Percentiles rank a stretch among this genome's conserved stretches.
phyloP scores from a whole-genome alignment of 495 filamentous ascomycete genomes.

The Hypoxylon lienhwacheense region DNA sequence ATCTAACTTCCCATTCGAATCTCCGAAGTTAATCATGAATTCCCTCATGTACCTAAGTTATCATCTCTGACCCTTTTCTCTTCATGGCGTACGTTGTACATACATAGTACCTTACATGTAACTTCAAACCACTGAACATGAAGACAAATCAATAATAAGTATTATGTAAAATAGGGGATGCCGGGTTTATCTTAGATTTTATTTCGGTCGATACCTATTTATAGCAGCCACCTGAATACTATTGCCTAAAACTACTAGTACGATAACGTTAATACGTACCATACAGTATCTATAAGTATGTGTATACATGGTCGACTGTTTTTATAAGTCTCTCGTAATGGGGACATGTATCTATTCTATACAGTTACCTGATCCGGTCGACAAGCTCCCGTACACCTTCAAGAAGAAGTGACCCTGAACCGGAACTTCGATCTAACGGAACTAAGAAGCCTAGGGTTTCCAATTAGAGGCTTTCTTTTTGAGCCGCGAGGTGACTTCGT shows the following conservation, averaged over 20 bases:
- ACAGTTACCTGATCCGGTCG: no score
- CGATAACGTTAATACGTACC: slow-evolving; percentile 5
- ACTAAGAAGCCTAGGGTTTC: slow-evolving; percentile 18
- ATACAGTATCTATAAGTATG: slow-evolving; percentile 1
- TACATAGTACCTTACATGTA: no score
- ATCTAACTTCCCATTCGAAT: no score
- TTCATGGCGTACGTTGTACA: no score
- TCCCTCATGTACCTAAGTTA: no score
- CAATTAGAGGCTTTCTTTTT: slow-evolving; percentile 22
- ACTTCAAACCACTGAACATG: no score
- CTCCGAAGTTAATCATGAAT: no score
- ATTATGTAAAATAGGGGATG: slow-evolving; percentile 14
- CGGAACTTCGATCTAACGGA: slow-evolving; percentile 21
- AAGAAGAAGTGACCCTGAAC: slow-evolving; percentile 14
- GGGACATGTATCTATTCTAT: no score
- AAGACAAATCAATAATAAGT: neutral
- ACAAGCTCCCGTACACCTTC: neutral
- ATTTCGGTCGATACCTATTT: slow-evolving; percentile 25
- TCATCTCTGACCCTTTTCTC: no score
- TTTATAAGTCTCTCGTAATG: no score
- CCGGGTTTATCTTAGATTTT: no score
- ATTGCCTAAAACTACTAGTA: neutral
- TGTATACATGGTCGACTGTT: slow-evolving; percentile 1
- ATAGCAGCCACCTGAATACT: slow-evolving; percentile 26
- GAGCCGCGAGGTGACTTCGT: slow-evolving; percentile 24